Base-by-base conservation (phyloP, 345 rosid genomes). In the Ricinus communis region DNA sequence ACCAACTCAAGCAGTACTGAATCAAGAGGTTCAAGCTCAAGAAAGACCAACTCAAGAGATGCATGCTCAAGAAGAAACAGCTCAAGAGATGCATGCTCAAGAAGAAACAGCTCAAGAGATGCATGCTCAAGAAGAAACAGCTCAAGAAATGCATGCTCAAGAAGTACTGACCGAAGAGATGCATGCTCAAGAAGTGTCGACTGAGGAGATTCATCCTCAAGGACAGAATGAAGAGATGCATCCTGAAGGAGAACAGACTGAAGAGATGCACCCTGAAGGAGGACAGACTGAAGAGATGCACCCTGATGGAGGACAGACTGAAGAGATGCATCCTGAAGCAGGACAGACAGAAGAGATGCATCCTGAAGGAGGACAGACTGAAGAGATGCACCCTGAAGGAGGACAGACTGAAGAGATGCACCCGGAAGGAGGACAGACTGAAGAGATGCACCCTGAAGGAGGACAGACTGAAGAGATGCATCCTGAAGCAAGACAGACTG, bases 51-150 rank as follows among this genome's bases (percentile, higher is more conserved):
- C 55, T 52, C 55, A 72, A 43, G 46, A 28, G 24, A 27, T 18
- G 25, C n/a, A 49, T 19, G 18, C 41, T 66, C 8, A 33, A 41
- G 68, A 74, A 60, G 65, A 56, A 18, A 19, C 54, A 3, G 5
- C 31, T 46, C 72, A 61, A 19, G 77, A 40, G 31, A n/a, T 11
- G 8, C 21, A 3, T 25, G 54, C 24, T 6, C 56, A 61, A 63
- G 87, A 65, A 43, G 71, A 22, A 18, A 62, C n/a, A 0, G 14
- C 54, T 33, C 60, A 71, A 3, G 63, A 52, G 24, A 24, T 28
- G 45, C 13, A 5, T 15, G 12, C 28, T 3, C 14, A 53, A 50
- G 75, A 18, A 15, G 19, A 0, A 5, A 12, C 8, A 2, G 3
- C 33, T 28, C 53, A 43, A 21, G 74, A 60, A 13, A 61, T 33